Conservation (phyloP, 164 flowering plant species). For the Euptelea pleiosperma region DNA sequence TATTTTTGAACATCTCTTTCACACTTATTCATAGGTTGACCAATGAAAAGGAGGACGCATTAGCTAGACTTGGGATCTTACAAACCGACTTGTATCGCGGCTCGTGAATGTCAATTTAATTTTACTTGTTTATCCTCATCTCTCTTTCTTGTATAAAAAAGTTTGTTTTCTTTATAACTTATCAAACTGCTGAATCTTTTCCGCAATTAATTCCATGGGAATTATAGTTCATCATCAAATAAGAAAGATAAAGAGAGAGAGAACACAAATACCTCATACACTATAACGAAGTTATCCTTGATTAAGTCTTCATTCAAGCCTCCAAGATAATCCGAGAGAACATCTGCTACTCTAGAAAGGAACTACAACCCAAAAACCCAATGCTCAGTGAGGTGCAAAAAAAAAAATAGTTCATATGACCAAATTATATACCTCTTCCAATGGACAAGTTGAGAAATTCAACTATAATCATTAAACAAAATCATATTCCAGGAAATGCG, state of each 20-base stretch:
- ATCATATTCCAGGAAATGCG: background rate
- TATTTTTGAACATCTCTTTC: background rate
- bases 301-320: slow-evolving; percentile 89
- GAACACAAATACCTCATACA: slow-evolving; percentile 71
- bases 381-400: background rate
- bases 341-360: slow-evolving; percentile 93
- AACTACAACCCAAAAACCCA: slow-evolving; percentile 46
- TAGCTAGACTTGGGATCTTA: background rate
- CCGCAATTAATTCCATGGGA: background rate
- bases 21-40: background rate
- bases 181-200: background rate
- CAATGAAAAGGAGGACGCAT: background rate
- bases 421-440: background rate
- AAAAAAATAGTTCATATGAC: too few species aligned
- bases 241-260: background rate
- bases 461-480: background rate
- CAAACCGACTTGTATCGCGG: background rate
- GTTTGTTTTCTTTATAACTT: background rate
- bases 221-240: background rate
- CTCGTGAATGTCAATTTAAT: background rate
- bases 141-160: background rate
- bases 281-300: slow-evolving; percentile 94
- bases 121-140: background rate
- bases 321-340: slow-evolving; percentile 84
- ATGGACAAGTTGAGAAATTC: background rate